A percentile compares a stretch with the other conserved stretches of the same genome.
Evolutionary conservation across 768 basidiomycete genomes (phyloP).

Genomic region (Auricularia sp.): DNA sequence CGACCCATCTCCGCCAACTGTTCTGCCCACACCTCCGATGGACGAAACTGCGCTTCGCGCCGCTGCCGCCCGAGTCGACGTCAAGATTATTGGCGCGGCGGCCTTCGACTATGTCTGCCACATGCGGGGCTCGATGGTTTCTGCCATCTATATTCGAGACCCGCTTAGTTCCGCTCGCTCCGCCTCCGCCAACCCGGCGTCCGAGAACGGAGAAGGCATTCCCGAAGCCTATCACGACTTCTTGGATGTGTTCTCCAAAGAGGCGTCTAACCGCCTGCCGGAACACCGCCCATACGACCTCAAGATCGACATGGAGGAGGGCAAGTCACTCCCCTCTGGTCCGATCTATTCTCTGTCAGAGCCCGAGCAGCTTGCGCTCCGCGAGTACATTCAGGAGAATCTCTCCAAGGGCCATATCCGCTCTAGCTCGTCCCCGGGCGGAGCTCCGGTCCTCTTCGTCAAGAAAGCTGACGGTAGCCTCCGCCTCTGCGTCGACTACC

Average conservation of each 20-base stretch:
- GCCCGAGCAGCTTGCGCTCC: conserved; percentile 23
- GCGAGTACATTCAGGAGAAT: conserved; percentile 27
- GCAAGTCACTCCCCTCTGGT: conserved; percentile 18
- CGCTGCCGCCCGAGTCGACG: not conserved
- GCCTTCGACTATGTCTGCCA: not conserved
- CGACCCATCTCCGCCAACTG: not conserved
- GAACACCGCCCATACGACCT: conserved; percentile 27
- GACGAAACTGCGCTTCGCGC: not conserved
- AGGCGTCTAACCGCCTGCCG: conserved; percentile 17
- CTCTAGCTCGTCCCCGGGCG: conserved; percentile 16
- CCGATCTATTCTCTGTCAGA: conserved; percentile 26
- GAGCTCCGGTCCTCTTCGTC: conserved; percentile 6
- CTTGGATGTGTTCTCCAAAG: conserved; percentile 2
- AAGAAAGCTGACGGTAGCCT: too few relatives aligned
- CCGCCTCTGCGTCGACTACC: too few relatives aligned
- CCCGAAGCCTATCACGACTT: conserved; percentile 2
- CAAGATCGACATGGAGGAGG: not conserved
- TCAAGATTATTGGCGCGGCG: not conserved
- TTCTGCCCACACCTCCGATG: not conserved
- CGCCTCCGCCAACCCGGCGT: not conserved
- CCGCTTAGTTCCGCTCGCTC: not conserved
- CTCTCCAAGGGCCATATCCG: conserved; percentile 27
- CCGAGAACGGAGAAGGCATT: not conserved
- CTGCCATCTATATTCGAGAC: not conserved
- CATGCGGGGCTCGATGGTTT: not conserved